These are phyloP conservation scores for Eucalyptus viminalis DNA, from an alignment of 345 rosid species.

Conservation along the genomic window DNA sequence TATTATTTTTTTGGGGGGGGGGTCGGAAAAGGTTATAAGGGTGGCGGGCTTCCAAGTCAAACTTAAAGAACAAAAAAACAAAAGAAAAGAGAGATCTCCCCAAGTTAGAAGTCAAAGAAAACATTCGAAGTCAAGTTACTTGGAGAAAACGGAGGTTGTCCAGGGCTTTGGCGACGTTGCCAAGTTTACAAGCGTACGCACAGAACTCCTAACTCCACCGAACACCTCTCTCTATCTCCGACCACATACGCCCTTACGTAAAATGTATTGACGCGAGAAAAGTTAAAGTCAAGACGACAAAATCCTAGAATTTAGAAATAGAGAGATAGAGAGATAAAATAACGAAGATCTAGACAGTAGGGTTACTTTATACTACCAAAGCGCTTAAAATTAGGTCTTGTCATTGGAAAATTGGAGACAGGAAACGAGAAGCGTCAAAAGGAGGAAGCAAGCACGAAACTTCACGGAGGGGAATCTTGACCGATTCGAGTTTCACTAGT, in stretches of 20 bases:
- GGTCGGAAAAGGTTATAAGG: background rate
- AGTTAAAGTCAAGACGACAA: background rate
- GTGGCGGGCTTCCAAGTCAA: background rate
- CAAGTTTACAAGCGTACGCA: too few relatives aligned
- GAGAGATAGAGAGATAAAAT: background rate
- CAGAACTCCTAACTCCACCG: background rate
- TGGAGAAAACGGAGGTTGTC: background rate
- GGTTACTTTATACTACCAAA: background rate
- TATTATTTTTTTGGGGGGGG: too few relatives aligned
- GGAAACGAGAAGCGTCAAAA: background rate
- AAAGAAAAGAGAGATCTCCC: background rate
- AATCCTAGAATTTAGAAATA: background rate
- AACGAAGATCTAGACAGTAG: background rate
- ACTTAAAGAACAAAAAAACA: background rate
- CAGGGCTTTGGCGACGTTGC: background rate
- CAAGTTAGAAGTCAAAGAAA: background rate
- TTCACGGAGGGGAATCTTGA: background rate
- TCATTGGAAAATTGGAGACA: background rate
- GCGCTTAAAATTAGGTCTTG: background rate
- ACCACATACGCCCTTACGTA: background rate
- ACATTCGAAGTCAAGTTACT: background rate
- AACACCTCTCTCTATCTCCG: background rate
- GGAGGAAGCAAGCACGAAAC: background rate
- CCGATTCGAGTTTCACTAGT: background rate
- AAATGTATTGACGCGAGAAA: background rate